phyloP scores from a whole-genome alignment of 1,284 basidiomycete species.

The Blastosporella zonata region DNA sequence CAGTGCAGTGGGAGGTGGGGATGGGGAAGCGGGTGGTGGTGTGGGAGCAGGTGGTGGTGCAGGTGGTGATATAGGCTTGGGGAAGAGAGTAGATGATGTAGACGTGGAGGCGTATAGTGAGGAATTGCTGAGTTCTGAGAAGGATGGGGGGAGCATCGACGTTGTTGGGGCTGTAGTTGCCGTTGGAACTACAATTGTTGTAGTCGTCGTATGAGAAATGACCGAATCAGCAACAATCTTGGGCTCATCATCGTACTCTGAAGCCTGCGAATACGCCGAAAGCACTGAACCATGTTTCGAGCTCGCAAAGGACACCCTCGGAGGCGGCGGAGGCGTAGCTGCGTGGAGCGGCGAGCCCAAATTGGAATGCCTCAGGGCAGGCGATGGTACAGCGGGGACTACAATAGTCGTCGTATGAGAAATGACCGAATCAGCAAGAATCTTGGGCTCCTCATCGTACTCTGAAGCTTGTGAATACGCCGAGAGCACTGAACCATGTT shows the following conservation, averaged over 20 bases:
- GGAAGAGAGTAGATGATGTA: background rate
- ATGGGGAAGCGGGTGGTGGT: background rate
- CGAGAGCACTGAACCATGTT: conserved; percentile 9
- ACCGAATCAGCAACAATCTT: background rate
- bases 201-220: background rate
- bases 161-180: background rate
- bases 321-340: background rate
- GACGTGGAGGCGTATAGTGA: conserved; percentile 6
- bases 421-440: background rate
- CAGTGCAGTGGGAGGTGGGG: background rate
- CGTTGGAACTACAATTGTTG: background rate
- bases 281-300: conserved; percentile 8
- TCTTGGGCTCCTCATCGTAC: background rate
- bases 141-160: background rate
- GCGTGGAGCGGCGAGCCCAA: background rate
- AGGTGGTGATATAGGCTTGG: background rate
- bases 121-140: background rate
- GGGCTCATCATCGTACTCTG: background rate
- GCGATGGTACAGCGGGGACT: no score
- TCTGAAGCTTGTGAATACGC: conserved; percentile 10
- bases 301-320: background rate
- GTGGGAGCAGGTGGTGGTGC: background rate
- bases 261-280: conserved; percentile 11
- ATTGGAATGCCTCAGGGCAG: background rate
- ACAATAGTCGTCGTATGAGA: background rate